Base-by-base conservation (phyloP, 2,329 filamentous ascomycete genomes). In the Xylaria sp. region DNA sequence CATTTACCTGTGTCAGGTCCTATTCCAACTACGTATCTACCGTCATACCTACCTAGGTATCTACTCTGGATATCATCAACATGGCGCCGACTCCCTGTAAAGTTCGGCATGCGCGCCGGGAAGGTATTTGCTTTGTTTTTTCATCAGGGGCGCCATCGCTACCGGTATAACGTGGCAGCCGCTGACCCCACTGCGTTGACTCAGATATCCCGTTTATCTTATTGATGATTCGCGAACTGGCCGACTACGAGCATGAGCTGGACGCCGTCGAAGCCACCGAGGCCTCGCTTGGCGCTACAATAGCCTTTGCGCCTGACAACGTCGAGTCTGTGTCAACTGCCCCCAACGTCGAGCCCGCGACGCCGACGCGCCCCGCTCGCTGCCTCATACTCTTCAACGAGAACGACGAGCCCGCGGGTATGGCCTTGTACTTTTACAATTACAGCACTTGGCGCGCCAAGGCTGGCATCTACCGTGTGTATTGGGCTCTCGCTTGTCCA, bases 371-470 rank as follows among this genome's bases (percentile, higher is more conserved):
- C n/a, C 91, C 89, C 29, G 90, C 93, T 17, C 90, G 92, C 63
- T 94, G 91, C 51, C 82, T 96, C 33, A 78, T 96, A 9, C 78
- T 94, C 56, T 81, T 82, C 68, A 77, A 83, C 21, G 77, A 81
- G 10, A 76, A 79, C 5, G 76, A 80, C 10, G 73, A 78, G 38
- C 75, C 75, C 0, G 90, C 87, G 0, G 92, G 90, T 48, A 92
- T 97, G 85, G 93, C 93, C 1, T 78, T 97, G 40, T 97, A 93
- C 79, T 98, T 96, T 76, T 93, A 94, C 82, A 98, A 94, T 78
- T 98, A 97, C 79, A 92, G 89, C 72, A 97, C 94, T 0, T 98
- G 95, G 95, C 86, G 90, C 8, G 86, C 90, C n/a, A 86, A 85
- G 46, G 87, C 93, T 0, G 94, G 94, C 2, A 90, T 99, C 72